Evolutionary conservation across 2,329 filamentous ascomycete genomes (phyloP), one percentile per base, ranked within the genome.

Genomic region (Ceratocystis albifundus): DNA sequence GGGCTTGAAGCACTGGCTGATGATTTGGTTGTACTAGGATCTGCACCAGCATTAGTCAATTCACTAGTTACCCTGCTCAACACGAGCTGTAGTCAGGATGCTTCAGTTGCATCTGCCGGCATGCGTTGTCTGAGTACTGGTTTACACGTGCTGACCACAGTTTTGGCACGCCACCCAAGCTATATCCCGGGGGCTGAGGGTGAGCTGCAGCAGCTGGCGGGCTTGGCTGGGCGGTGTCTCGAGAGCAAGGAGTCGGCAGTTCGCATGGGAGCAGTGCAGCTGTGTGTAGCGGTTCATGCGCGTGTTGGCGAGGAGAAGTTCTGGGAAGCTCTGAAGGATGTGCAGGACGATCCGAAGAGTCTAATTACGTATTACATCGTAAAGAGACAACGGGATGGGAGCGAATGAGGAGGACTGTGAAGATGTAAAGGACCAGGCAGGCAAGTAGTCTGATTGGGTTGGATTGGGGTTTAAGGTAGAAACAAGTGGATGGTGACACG

Each of bases 311-410:
- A 86, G 65, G 74, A 71, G 8, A 72, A 72, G 36, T 92, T 92
- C 73, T 93, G 88, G 88, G 81, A 80, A 44, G 80, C 81, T 28
- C 78, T 91, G 71, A 82, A 79, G 67, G 80, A 77, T 8, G 80
- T 88, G 41, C 82, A 83, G 72, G 88, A 90, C 70, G 88, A 89
- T 70, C 84, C 88, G 25, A 84, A 90, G 77, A 90, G 86, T 70
- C 74, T 92, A 68, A 85, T 92, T 71, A 91, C 87, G 8, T 92
- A 92, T 73, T 92, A 91, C 74, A 87, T 91, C 71, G 88, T 88
- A 50, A 87, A 87, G 79, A 80, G 80, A 73, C 84, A 87, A 75
- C 77, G 84, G 64, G 84, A 87, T 73, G 65, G 50, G 30, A 22
- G 25, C 50, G 22, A 41, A 45, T 50, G 12, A 20, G n/a, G 57